Base-by-base conservation (phyloP, 2,329 filamentous ascomycete genomes). In the Sordariomycetes sp. region DNA sequence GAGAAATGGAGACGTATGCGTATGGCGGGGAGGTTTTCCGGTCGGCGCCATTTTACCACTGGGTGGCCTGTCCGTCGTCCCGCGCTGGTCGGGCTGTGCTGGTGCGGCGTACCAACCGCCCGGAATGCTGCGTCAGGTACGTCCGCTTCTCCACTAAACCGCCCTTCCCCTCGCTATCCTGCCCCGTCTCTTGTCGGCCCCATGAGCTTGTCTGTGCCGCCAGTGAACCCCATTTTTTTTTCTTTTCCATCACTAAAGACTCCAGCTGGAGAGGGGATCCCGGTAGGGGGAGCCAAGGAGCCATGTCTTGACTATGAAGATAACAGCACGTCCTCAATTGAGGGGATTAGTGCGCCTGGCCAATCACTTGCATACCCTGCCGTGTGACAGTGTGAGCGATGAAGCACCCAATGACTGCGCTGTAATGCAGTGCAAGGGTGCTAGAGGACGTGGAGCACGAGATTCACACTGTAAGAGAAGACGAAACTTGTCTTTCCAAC, bases 1-100 rank as follows among this genome's bases (percentile, higher is more conserved):
- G 55, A 57, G 60, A 60, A 57, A 55, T 52, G 60, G 62, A 55
- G 58, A 62, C 59, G 63, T n/a, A 24, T 17, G 28, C 28, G 50
- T 24, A 52, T 50, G 54, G 54, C 57, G 61, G 55, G 58, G 57
- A 59, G 61, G 52, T 52, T 58, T 54, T 62, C 28, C 28, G 8
- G 4, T 22, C 13, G 45, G 45, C 22, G 45, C 45, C 45, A 24
- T 48, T 50, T 50, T 24, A 50, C 20, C 45, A 22, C 45, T 50
- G 45, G 8, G 20, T 50, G n/a, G 45, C 22, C 22, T 24, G 10
- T 24, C 10, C 45, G 8, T 7, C n/a, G 39, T 13, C 15, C 39
- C 13, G 15, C 39, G 39, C 39, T n/a, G n/a, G 39, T 45, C n/a
- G 39, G 39, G 39, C 39, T 45, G 39, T 45, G 28, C 28, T 32